Percentiles rank a stretch among this genome's conserved stretches.
These are phyloP conservation scores for Pseudogymnoascus sp. DNA, from an alignment of 2,329 filamentous ascomycete species.

Conservation along the genomic window DNA sequence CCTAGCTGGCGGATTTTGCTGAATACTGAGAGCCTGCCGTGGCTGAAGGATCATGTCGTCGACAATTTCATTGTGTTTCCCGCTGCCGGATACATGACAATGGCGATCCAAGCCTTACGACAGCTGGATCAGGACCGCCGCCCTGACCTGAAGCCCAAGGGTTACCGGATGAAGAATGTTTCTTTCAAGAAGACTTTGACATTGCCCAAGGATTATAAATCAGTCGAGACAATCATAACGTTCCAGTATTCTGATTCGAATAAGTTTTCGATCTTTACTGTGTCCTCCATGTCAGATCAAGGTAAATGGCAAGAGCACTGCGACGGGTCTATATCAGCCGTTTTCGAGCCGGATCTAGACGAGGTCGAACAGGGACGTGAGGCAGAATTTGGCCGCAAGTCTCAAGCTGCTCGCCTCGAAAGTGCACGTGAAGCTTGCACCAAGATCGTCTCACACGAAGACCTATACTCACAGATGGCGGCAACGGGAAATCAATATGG, in stretches of 20 bases:
- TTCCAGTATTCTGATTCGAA: neutral
- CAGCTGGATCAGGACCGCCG: neutral
- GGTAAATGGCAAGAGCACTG: neutral
- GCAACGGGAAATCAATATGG: slow-evolving; percentile 14
- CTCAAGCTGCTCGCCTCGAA: neutral
- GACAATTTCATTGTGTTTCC: slow-evolving; percentile 44
- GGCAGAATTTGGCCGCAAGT: neutral
- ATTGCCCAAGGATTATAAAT: neutral
- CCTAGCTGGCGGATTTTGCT: slow-evolving; percentile 25
- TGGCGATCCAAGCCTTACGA: slow-evolving; percentile 37
- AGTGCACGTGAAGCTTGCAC: neutral
- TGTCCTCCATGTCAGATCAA: neutral
- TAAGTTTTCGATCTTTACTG: neutral
- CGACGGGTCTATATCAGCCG: neutral
- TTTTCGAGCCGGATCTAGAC: neutral
- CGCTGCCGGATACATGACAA: slow-evolving; percentile 41
- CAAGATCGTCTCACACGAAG: neutral
- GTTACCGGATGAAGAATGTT: neutral
- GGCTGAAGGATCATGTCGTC: slow-evolving; percentile 44
- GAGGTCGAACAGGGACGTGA: neutral
- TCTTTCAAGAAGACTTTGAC: neutral
- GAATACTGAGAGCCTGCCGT: slow-evolving; percentile 36
- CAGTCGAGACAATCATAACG: neutral
- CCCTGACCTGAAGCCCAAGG: neutral
- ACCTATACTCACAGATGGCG: neutral